Conservation (phyloP, 345 rosid genomes). For the Eucalyptus erythrocorys region DNA sequence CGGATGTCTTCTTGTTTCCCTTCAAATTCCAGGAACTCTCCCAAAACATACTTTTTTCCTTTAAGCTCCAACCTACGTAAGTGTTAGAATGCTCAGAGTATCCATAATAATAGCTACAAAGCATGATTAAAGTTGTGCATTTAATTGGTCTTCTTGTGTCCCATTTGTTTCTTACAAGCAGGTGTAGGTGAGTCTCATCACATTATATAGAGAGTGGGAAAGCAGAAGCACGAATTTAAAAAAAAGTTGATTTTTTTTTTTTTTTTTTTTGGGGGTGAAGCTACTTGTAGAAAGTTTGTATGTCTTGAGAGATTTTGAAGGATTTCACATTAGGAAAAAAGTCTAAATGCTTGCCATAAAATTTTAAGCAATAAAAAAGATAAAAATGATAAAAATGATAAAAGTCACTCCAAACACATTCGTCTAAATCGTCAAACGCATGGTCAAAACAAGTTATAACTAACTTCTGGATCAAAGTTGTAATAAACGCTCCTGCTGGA, state of each 20-base stretch:
- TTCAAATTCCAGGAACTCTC: conserved; percentile 74
- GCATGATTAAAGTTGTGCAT: not conserved
- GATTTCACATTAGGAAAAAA: not conserved
- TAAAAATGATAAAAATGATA: not conserved
- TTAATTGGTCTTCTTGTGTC: not conserved
- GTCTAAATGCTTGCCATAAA: not conserved
- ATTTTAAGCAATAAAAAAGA: not conserved
- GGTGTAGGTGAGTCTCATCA: not conserved
- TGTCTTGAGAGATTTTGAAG: not conserved
- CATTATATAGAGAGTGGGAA: not conserved
- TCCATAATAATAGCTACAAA: not conserved
- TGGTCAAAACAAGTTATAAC: not conserved
- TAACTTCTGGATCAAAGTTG: not conserved
- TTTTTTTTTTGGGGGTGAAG: not conserved
- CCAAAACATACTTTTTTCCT: conserved; percentile 55
- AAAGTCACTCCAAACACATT: not conserved
- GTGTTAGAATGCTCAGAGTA: not conserved
- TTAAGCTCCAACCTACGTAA: conserved; percentile 69
- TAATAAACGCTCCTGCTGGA: not conserved
- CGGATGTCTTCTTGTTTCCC: conserved; percentile 65
- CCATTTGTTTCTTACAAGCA: not conserved
- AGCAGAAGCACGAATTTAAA: not conserved
- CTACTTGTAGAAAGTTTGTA: not conserved
- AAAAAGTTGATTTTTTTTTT: not conserved
- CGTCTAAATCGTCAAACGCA: not conserved